Conservation (phyloP, 2,329 filamentous ascomycete genomes). For the Colletotrichum endophyticum region DNA sequence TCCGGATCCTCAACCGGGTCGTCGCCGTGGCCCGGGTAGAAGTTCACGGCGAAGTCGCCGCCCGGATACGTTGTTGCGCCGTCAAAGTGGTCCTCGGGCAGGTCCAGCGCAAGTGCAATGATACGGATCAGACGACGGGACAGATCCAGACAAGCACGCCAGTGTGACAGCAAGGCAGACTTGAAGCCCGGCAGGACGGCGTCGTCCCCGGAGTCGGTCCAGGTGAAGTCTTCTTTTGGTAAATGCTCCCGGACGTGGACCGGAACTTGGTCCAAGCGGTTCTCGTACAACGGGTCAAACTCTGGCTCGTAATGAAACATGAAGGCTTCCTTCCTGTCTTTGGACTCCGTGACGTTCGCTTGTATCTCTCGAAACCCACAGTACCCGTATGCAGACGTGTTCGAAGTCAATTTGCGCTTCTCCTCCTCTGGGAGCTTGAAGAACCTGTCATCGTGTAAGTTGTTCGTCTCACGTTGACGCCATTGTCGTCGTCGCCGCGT, state of each 20-base stretch:
- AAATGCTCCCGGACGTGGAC: conserved; percentile 11
- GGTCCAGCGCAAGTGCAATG: conserved; percentile 25
- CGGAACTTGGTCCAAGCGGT: conserved; percentile 1
- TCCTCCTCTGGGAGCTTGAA: conserved; percentile 32
- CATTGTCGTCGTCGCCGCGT: neutral
- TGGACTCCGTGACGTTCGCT: conserved; percentile 27
- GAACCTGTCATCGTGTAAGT: conserved; percentile 24
- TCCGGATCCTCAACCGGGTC: conserved; percentile 10
- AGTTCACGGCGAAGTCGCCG: conserved; percentile 27
- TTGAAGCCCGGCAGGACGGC: conserved; percentile 43
- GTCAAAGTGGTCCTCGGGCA: conserved; percentile 24
- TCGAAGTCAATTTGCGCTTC: conserved; percentile 29
- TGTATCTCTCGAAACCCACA: conserved; percentile 13
- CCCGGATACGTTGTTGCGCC: conserved; percentile 22
- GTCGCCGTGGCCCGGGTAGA: conserved; percentile 24
- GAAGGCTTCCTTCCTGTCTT: conserved; percentile 32
- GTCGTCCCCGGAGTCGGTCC: conserved; percentile 26
- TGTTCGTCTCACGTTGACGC: neutral
- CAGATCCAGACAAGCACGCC: conserved; percentile 31
- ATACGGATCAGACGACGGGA: conserved; percentile 23
- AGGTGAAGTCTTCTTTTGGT: conserved; percentile 18
- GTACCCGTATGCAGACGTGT: conserved; percentile 23
- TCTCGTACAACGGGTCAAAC: conserved; percentile 37
- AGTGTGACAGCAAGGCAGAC: conserved; percentile 46
- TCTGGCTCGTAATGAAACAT: conserved; percentile 42